These are phyloP conservation scores for Zygoascus sp. DNA, from an alignment of 1,139 yeast species.

Conservation along the genomic window DNA sequence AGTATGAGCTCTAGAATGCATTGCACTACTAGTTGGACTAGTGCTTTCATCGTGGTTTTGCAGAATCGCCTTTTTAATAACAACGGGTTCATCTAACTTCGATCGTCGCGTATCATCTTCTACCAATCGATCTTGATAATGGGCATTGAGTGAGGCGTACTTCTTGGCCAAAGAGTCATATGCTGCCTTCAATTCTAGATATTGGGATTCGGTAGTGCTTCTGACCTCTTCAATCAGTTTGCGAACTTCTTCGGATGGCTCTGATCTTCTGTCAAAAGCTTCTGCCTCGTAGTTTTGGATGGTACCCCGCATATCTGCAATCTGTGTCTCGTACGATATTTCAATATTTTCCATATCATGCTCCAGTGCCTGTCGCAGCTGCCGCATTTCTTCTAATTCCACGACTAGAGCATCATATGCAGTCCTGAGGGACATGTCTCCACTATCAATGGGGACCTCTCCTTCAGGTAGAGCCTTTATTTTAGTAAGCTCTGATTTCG, in stretches of 20 bases:
- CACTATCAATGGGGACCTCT: background rate
- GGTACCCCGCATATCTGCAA: slow-evolving; percentile 19
- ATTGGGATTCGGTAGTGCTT: slow-evolving; percentile 22
- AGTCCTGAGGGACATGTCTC: background rate
- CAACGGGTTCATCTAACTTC: slow-evolving; percentile 16
- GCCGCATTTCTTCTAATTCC: slow-evolving; percentile 4
- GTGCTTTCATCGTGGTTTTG: slow-evolving; percentile 11
- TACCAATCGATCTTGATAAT: slow-evolving; percentile 18
- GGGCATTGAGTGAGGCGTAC: slow-evolving; percentile 19
- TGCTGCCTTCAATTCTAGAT: slow-evolving; percentile 23
- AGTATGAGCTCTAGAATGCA: slow-evolving; percentile 1
- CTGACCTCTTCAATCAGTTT: slow-evolving; percentile 21
- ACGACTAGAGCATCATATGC: slow-evolving; percentile 1
- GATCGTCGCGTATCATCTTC: slow-evolving; percentile 17
- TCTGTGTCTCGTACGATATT: slow-evolving; percentile 17
- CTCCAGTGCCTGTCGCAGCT: slow-evolving; percentile 8
- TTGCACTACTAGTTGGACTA: background rate
- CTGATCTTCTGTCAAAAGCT: slow-evolving; percentile 3
- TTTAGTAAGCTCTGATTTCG: slow-evolving; percentile 22
- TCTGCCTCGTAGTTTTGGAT: slow-evolving; percentile 18
- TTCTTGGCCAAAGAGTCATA: slow-evolving; percentile 26
- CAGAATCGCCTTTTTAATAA: slow-evolving; percentile 12
- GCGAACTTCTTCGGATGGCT: slow-evolving; percentile 15
- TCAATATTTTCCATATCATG: slow-evolving; percentile 18
- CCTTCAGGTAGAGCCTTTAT: slow-evolving; percentile 13